Conservation (phyloP, 805 yeast genomes). For the Candida verbasci region DNA sequence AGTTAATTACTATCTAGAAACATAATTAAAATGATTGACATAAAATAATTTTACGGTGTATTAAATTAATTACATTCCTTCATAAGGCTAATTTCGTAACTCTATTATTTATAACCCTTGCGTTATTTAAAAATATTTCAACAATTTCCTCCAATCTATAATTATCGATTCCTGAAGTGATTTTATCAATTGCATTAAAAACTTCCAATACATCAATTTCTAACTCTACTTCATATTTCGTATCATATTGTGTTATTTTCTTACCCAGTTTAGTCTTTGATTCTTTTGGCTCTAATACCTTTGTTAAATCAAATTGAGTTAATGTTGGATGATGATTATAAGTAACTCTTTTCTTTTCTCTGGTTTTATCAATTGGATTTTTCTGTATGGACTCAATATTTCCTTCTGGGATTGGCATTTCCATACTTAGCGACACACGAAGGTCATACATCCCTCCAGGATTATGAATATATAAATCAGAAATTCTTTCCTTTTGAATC, state of each 20-base stretch:
- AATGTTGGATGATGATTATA: conserved; percentile 72
- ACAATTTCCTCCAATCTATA: conserved; percentile 42
- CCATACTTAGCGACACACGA: conserved; percentile 70
- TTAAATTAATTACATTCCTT: no score
- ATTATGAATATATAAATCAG: conserved; percentile 64
- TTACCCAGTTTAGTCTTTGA: conserved; percentile 35
- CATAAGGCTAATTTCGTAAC: conserved; percentile 34
- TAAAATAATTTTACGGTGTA: no score
- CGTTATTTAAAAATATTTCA: conserved; percentile 41
- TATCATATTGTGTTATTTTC: conserved; percentile 30
- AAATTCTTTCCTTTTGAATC: conserved; percentile 69
- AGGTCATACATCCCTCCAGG: conserved; percentile 78
- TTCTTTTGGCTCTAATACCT: conserved; percentile 41
- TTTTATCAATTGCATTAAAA: conserved; percentile 38
- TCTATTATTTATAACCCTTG: conserved; percentile 39
- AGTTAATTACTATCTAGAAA: no score
- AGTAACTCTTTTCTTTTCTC: conserved; percentile 71
- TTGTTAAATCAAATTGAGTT: conserved; percentile 69
- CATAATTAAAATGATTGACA: no score
- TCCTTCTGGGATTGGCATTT: conserved; percentile 64
- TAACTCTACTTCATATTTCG: conserved; percentile 34
- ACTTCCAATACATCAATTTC: conserved; percentile 38
- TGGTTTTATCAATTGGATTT: conserved; percentile 49
- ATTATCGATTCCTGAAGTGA: conserved; percentile 32
- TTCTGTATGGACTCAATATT: conserved; percentile 48